phyloP scores from a whole-genome alignment of 805 yeast genomes.

The Candida argentea region DNA sequence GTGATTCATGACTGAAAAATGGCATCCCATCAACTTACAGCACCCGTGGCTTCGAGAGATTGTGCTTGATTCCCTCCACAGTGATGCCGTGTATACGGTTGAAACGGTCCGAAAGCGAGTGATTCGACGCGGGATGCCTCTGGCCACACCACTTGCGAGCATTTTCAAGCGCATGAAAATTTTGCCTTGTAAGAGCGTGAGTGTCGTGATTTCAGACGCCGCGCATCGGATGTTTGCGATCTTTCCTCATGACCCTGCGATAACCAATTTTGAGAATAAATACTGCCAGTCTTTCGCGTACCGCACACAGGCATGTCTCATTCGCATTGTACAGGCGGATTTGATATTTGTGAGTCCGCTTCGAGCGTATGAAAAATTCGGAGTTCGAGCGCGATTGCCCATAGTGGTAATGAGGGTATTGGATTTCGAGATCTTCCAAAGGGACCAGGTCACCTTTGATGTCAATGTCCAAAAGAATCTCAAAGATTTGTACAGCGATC shows the following conservation, averaged over 20 bases:
- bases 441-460: slow-evolving; percentile 18
- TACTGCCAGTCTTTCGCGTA: slow-evolving; percentile 26
- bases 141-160: slow-evolving; percentile 17
- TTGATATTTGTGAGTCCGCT: slow-evolving; percentile 11
- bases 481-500: neutral
- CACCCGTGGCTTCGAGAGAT: slow-evolving; percentile 14
- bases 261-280: slow-evolving; percentile 19
- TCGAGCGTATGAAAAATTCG: slow-evolving; percentile 1
- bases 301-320: slow-evolving; percentile 15
- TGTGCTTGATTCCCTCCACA: slow-evolving; percentile 5
- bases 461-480: slow-evolving; percentile 11
- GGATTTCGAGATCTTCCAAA: slow-evolving; percentile 20
- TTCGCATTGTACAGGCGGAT: slow-evolving; percentile 18
- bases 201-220: slow-evolving; percentile 23
- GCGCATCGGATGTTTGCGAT: slow-evolving; percentile 19
- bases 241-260: slow-evolving; percentile 17
- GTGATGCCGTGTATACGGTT: slow-evolving; percentile 3
- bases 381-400: slow-evolving; percentile 5
- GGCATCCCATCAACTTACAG: slow-evolving; percentile 7
- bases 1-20: too few species aligned
- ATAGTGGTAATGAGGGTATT: slow-evolving; percentile 18
- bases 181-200: slow-evolving; percentile 14
- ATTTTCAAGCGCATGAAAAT: slow-evolving; percentile 15
- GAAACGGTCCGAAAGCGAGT: slow-evolving; percentile 6
- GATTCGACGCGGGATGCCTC: slow-evolving; percentile 3